Evolutionary conservation across 2,329 filamentous ascomycete genomes (phyloP).

Genomic region (Venturia aucupariae): DNA sequence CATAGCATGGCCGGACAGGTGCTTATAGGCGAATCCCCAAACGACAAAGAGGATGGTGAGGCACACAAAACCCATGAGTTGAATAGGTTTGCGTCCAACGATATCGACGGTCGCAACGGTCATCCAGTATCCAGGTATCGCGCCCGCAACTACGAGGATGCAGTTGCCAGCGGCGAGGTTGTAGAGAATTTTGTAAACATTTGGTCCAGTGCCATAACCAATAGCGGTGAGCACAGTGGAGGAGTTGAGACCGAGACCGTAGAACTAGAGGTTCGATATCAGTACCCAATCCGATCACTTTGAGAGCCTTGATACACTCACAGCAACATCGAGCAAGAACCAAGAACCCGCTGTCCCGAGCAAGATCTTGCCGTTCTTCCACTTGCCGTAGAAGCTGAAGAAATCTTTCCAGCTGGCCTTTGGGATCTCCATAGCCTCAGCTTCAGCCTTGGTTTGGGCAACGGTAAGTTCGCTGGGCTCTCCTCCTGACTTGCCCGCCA

Average conservation of each 20-base stretch:
- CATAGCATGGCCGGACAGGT: conserved; percentile 32
- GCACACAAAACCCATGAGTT: conserved; percentile 46
- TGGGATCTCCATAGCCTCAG: conserved; percentile 23
- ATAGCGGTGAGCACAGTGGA: conserved; percentile 61
- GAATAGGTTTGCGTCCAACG: conserved; percentile 68
- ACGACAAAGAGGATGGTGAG: conserved; percentile 41
- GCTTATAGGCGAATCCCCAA: conserved; percentile 40
- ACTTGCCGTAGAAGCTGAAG: conserved; percentile 56
- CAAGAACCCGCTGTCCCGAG: conserved; percentile 76
- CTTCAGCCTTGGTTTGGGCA: neutral
- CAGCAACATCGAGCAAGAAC: conserved; percentile 64
- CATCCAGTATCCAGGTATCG: conserved; percentile 79
- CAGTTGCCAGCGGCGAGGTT: conserved; percentile 71
- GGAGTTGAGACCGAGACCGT: conserved; percentile 62
- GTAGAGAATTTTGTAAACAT: conserved; percentile 60
- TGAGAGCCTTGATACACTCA: neutral
- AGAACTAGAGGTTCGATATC: conserved; percentile 21
- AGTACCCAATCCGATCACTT: neutral
- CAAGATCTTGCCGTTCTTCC: conserved; percentile 64
- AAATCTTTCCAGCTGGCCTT: conserved; percentile 50
- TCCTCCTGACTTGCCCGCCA: conserved; percentile 7
- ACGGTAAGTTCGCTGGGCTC: neutral
- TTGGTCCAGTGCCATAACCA: conserved; percentile 55
- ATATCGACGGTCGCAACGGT: conserved; percentile 66
- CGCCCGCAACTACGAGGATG: conserved; percentile 67